A percentile compares a stretch with the other conserved stretches of the same genome.
Evolutionary conservation across 441 rosid genomes (phyloP).

Genomic region (California macrophylla): DNA sequence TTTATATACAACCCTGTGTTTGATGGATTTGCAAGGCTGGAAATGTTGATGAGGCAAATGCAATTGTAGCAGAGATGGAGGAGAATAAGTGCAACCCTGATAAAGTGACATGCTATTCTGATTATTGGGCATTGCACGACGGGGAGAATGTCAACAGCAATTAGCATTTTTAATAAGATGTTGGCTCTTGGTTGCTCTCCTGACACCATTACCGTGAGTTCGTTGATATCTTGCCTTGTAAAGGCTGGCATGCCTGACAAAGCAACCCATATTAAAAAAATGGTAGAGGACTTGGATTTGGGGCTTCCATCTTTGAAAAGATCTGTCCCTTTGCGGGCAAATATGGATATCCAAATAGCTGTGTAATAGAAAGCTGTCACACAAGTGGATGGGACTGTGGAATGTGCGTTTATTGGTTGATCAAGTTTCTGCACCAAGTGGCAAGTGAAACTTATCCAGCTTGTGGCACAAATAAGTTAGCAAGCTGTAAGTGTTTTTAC

Average conservation of each 20-base stretch:
- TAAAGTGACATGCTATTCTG: slow-evolving; percentile 76
- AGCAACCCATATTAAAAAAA: slow-evolving; percentile 40
- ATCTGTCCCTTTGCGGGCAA: slow-evolving; percentile 6
- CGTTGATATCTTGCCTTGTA: slow-evolving; percentile 62
- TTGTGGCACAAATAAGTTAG: slow-evolving; percentile 6
- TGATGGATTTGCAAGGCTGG: slow-evolving; percentile 88
- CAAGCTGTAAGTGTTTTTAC: slow-evolving; percentile 18
- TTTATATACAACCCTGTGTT: slow-evolving; percentile 80
- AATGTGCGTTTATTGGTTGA: background rate
- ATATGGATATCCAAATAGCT: background rate
- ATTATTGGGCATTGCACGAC: slow-evolving; percentile 84
- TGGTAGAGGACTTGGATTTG: slow-evolving; percentile 27
- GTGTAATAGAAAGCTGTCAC: background rate
- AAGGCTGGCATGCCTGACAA: slow-evolving; percentile 83
- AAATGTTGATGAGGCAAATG: slow-evolving; percentile 67
- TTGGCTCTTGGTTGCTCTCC: slow-evolving; percentile 63
- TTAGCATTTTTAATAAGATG: slow-evolving; percentile 64
- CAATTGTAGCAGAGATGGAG: slow-evolving; percentile 55
- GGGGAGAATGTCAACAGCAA: slow-evolving; percentile 71
- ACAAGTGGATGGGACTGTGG: background rate
- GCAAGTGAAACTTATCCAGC: slow-evolving; percentile 9
- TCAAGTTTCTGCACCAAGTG: slow-evolving; percentile 6
- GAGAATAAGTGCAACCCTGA: slow-evolving; percentile 63
- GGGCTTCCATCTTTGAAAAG: slow-evolving; percentile 23
- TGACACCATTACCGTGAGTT: slow-evolving; percentile 44